A percentile compares a stretch with the other conserved stretches of the same genome.
phyloP scores from a whole-genome alignment of 768 basidiomycete genomes.

The Termitomyces sp. region DNA sequence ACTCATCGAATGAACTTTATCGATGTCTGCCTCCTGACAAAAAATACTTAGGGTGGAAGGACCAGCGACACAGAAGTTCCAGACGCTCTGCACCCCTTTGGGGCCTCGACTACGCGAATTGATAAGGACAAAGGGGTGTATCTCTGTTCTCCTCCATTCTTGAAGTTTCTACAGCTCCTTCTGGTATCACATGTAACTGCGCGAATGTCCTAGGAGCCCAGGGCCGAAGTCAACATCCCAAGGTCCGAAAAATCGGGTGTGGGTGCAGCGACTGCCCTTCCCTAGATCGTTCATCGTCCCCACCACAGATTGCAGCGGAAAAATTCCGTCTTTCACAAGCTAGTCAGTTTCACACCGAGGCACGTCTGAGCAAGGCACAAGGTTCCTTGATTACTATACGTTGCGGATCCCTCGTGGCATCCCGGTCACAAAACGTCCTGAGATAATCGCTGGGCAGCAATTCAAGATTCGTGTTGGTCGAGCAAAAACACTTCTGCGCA shows the following conservation, averaged over 20 bases:
- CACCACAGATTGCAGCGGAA: constrained; percentile 2
- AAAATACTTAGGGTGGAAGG: constrained; percentile 15
- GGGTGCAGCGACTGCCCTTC: constrained; percentile 24
- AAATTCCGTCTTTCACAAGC: constrained; percentile 16
- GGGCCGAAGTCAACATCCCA: constrained; percentile 3
- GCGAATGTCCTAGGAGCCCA: constrained; percentile 21
- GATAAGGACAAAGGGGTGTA: constrained; percentile 13
- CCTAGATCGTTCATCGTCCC: constrained; percentile 24
- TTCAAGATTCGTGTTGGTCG: constrained; percentile 21
- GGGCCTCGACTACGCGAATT: constrained; percentile 18
- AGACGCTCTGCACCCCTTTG: constrained; percentile 21
- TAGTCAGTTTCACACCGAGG: constrained; percentile 21
- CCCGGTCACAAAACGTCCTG: constrained; percentile 21
- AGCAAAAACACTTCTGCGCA: constrained; percentile 21
- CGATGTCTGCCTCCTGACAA: constrained; percentile 18
- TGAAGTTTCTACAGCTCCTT: constrained; percentile 21
- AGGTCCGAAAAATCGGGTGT: constrained; percentile 26
- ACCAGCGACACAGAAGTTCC: constrained; percentile 15
- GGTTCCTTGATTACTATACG: constrained; percentile 22
- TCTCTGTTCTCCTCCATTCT: constrained; percentile 22
- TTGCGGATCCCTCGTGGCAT: constrained; percentile 23
- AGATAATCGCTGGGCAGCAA: constrained; percentile 14
- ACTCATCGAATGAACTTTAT: constrained; percentile 20
- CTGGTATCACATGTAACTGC: constrained; percentile 22
- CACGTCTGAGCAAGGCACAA: constrained; percentile 10